Base-by-base conservation (phyloP, 352 stramenopile genomes). In the Thalassiosira mediterranea region DNA sequence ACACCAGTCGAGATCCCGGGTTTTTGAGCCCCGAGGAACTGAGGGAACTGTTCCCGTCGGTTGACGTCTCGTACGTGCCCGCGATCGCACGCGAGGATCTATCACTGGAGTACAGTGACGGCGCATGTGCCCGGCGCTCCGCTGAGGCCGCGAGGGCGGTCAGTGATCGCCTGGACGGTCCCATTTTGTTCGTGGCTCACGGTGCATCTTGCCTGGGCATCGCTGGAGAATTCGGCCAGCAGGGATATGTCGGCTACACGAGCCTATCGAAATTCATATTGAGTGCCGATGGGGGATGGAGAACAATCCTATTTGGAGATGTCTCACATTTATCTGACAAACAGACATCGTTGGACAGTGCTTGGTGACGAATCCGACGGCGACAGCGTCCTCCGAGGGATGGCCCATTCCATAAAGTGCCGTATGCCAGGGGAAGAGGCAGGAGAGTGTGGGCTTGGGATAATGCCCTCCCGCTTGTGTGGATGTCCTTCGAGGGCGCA, bases 151-250 rank as follows among this genome's bases (percentile, higher is more conserved):
- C 64, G 13, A 32, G 48, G n/a, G 42, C 40, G 32, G 65, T 66
- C 1, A 59, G 52, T 19, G 17, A 40, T 28, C 15, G 38, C 31
- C 34, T 67, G 13, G 23, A 5, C 29, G 65, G 65, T 1, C 5
- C 17, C 7, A 74, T 74, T 34, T 47, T 74, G 17, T 74, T 74
- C 46, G 53, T 74, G 3, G 54, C 51, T 7, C 65, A 74, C 40
- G 53, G 65, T 25, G 65, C 65, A 52, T 74, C 65, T 25, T 74
- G 65, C 59, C 37, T 67, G 3, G 53, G 65, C 23, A 67, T 73
- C 48, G 64, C 64, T 17, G 52, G 64, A 4, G 37, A 23, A 32
- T 66, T 74, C 32, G 65, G 65, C 56, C 65, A 74, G 32, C 19
- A 2, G 8, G 65, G 53, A 3, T 74, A 73, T 31, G n/a, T 73